Percentiles rank a stretch among this genome's conserved stretches.
Evolutionary conservation across 331 rosid genomes (phyloP).

Genomic region (Malus hybrid): DNA sequence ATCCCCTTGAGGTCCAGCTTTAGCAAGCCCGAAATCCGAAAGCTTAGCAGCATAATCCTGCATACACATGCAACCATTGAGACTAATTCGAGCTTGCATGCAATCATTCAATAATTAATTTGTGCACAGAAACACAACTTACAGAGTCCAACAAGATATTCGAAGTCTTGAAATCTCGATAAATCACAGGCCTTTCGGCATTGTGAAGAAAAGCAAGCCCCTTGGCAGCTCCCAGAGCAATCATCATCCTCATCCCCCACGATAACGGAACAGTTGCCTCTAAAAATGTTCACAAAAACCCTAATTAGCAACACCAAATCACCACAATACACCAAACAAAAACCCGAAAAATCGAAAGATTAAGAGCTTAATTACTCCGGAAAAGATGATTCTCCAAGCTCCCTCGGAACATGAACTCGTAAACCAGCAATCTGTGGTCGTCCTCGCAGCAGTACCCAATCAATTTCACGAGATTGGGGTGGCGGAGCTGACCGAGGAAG

Average conservation of each 20-base stretch:
- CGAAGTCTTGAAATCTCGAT: conserved; percentile 93
- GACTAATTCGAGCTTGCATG: not conserved
- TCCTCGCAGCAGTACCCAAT: conserved; percentile 99
- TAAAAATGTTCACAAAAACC: conserved; percentile 32
- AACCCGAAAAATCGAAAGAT: not conserved
- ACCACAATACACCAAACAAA: not conserved
- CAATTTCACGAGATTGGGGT: conserved; percentile 96
- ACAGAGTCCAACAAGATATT: conserved; percentile 93
- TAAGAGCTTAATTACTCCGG: conserved; percentile 52
- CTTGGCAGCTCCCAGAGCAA: conserved; percentile 96
- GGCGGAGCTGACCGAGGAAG: conserved; percentile 95
- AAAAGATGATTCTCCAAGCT: conserved; percentile 94
- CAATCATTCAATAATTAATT: not conserved
- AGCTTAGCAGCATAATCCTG: conserved; percentile 86
- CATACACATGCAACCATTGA: conserved; percentile 6
- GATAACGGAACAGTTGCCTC: conserved; percentile 76
- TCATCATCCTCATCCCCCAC: conserved; percentile 88
- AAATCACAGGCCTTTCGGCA: conserved; percentile 92
- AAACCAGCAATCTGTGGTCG: conserved; percentile 91
- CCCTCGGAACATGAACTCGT: conserved; percentile 98
- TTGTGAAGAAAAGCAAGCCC: conserved; percentile 98
- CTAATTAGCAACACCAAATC: not conserved
- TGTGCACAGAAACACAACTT: conserved; percentile 28
- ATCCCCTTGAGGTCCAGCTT: conserved; percentile 58
- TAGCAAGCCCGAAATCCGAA: conserved; percentile 52